phyloP scores from a whole-genome alignment of 345 rosid species.

The Moricandia moricandioides region DNA sequence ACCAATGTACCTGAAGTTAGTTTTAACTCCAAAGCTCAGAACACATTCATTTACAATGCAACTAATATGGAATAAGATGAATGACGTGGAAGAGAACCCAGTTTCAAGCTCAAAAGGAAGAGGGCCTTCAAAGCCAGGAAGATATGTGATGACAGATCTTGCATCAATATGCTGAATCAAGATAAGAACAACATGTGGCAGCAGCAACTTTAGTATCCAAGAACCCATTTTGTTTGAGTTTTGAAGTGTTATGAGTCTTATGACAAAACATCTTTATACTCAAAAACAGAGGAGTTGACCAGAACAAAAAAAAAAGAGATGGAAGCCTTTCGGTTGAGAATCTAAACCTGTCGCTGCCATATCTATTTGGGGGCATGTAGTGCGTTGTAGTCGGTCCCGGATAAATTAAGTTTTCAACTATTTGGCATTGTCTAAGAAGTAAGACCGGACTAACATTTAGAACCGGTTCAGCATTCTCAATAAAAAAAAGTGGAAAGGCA shows the following conservation, averaged over 20 bases:
- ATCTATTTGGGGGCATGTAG: neutral
- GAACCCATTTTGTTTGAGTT: neutral
- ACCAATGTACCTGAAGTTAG: slow-evolving; percentile 31
- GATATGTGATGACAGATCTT: slow-evolving; percentile 18
- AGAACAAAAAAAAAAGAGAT: neutral
- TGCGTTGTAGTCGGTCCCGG: neutral
- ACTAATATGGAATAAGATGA: neutral
- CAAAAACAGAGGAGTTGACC: slow-evolving; percentile 14
- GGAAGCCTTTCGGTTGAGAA: neutral
- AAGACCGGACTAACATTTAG: neutral
- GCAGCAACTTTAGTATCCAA: slow-evolving; percentile 11
- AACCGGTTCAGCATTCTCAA: neutral
- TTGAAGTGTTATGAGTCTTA: neutral
- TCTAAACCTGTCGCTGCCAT: neutral
- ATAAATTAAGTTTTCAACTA: neutral
- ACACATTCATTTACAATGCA: neutral
- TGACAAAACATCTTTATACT: neutral
- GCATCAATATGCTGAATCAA: slow-evolving; percentile 10
- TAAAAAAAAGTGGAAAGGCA: neutral
- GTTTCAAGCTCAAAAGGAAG: slow-evolving; percentile 54
- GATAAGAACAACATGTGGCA: neutral
- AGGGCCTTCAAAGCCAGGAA: slow-evolving; percentile 40
- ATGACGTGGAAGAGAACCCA: slow-evolving; percentile 21
- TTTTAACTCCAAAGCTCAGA: neutral
- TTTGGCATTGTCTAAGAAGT: neutral